phyloP scores from a whole-genome alignment of 768 basidiomycete species.

The Cytidiella melzeri region DNA sequence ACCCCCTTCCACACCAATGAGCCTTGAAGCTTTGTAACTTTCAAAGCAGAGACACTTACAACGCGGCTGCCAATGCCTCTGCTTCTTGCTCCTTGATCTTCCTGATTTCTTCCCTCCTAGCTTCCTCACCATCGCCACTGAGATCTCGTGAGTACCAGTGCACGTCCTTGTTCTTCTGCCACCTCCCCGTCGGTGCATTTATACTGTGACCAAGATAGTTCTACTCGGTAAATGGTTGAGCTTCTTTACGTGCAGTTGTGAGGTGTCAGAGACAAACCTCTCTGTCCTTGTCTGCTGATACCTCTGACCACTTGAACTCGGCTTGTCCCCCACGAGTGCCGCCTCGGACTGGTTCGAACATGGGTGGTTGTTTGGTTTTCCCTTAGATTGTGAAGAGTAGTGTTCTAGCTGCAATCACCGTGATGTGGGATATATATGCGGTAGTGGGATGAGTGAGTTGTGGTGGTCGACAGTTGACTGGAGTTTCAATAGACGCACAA shows the following conservation, averaged over 20 bases:
- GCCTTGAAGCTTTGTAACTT: background rate
- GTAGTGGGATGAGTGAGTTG: too few relatives aligned
- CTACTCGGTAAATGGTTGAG: conserved; percentile 31
- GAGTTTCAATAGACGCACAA: too few relatives aligned
- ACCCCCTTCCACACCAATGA: conserved; percentile 46
- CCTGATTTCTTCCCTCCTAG: conserved; percentile 67
- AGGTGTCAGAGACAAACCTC: conserved; percentile 46
- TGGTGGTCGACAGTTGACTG: too few relatives aligned
- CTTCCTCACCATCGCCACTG: conserved; percentile 31
- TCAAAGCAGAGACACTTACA: conserved; percentile 40
- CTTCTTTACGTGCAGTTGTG: background rate
- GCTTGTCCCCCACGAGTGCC: conserved; percentile 91
- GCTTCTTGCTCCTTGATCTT: conserved; percentile 84
- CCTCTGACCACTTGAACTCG: conserved; percentile 89
- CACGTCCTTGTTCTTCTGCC: conserved; percentile 97
- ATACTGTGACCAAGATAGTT: conserved; percentile 94
- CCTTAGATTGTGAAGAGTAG: too few relatives aligned
- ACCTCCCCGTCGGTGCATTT: conserved; percentile 91
- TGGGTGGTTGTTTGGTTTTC: too few relatives aligned
- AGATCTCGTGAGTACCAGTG: conserved; percentile 88
- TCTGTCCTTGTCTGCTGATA: conserved; percentile 88
- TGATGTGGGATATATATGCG: too few relatives aligned
- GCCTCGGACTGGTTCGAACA: conserved; percentile 84
- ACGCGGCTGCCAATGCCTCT: conserved; percentile 75
- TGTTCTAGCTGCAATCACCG: too few relatives aligned